These are phyloP conservation scores for Fusarium bactridioides DNA, from an alignment of 2,329 filamentous ascomycete species.

Conservation along the genomic window DNA sequence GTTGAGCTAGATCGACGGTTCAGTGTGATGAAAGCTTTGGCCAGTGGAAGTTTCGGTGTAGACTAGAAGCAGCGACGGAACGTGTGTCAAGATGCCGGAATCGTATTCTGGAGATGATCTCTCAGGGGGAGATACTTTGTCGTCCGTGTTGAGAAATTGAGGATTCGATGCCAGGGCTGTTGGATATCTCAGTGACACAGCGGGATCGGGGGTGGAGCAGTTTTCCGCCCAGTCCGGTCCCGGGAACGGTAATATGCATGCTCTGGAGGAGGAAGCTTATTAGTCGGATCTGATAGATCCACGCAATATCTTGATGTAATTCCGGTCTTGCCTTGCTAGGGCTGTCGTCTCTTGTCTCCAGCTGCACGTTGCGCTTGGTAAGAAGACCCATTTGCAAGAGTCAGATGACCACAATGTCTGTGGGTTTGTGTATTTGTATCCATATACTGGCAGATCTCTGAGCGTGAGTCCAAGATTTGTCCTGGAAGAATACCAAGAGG, in stretches of 20 bases:
- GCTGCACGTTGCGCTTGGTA: not conserved
- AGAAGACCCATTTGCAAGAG: slow-evolving; percentile 17
- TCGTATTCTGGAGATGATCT: not conserved
- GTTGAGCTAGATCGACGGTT: slow-evolving; percentile 15
- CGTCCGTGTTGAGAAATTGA: not conserved
- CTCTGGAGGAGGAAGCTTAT: slow-evolving; percentile 29
- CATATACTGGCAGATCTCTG: slow-evolving; percentile 11
- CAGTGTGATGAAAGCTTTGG: slow-evolving; percentile 21
- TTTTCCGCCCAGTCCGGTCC: slow-evolving; percentile 34
- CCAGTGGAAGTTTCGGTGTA: slow-evolving; percentile 11
- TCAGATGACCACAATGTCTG: slow-evolving; percentile 18
- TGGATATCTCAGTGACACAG: slow-evolving; percentile 17
- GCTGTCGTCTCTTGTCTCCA: slow-evolving; percentile 26
- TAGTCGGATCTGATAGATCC: slow-evolving; percentile 30
- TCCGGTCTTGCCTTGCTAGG: slow-evolving; percentile 4
- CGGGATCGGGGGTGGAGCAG: slow-evolving; percentile 20
- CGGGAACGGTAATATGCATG: slow-evolving; percentile 35
- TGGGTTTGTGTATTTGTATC: slow-evolving; percentile 24
- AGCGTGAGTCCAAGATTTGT: not conserved
- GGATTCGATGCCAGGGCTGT: not conserved
- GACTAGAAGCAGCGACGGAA: slow-evolving; percentile 18
- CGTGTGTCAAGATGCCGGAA: not conserved
- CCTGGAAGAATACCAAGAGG: not conserved
- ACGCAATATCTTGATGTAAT: slow-evolving; percentile 23
- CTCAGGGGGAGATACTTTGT: not conserved